These are phyloP conservation scores for Nicotiana benthamiana DNA, from an alignment of 257 asterid genomes.

Conservation along the genomic window DNA sequence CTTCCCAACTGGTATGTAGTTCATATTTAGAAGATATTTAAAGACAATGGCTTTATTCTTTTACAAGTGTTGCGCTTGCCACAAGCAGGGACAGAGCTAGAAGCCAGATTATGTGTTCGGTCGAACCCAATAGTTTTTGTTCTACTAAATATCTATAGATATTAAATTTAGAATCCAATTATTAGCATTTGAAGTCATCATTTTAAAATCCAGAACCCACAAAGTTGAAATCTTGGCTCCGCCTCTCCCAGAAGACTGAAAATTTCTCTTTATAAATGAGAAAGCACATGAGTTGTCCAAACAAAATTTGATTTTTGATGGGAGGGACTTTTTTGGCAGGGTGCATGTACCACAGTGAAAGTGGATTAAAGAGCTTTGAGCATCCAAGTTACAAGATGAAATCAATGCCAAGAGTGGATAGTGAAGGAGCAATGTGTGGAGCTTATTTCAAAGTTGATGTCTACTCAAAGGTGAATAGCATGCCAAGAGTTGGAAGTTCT, in stretches of 20 bases:
- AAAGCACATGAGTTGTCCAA: not conserved
- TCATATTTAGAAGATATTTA: not conserved
- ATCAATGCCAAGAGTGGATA: slow-evolving; percentile 90
- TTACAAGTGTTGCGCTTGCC: not conserved
- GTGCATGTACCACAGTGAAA: slow-evolving; percentile 79
- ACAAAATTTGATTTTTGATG: not conserved
- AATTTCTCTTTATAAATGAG: not conserved
- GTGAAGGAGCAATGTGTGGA: slow-evolving; percentile 94
- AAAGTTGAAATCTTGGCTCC: too few relatives aligned
- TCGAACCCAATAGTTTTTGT: too few relatives aligned
- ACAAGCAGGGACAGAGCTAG: not conserved
- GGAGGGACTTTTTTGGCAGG: slow-evolving; percentile 33
- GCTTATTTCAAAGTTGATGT: slow-evolving; percentile 78
- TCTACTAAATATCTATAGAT: too few relatives aligned
- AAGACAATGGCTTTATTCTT: not conserved
- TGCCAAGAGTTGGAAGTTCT: slow-evolving; percentile 96
- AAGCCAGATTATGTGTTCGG: too few relatives aligned
- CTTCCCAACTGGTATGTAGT: slow-evolving; percentile 70
- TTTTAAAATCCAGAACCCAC: too few relatives aligned
- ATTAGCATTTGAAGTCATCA: too few relatives aligned
- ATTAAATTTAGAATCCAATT: too few relatives aligned
- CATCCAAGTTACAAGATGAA: slow-evolving; percentile 85
- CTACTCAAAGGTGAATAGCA: slow-evolving; percentile 56
- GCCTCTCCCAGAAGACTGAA: not conserved
- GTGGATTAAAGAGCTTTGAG: slow-evolving; percentile 86